These are phyloP conservation scores for Aspergillus cristatus DNA, from an alignment of 495 filamentous ascomycete genomes.

Conservation along the genomic window DNA sequence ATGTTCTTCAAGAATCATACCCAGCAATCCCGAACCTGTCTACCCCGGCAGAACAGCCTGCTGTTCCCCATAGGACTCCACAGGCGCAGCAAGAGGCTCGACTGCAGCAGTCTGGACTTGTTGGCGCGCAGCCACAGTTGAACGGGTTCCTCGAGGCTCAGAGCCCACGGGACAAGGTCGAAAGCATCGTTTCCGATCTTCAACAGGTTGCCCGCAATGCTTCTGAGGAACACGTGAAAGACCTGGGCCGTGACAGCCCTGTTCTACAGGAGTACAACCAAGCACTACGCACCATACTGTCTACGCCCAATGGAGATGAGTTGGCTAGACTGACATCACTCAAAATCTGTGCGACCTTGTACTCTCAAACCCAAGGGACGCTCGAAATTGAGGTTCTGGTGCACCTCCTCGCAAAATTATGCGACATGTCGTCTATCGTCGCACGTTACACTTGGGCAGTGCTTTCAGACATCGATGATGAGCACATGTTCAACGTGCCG, in stretches of 20 bases:
- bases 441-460: slow-evolving; percentile 58
- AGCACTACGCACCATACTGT: slow-evolving; percentile 39
- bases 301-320: slow-evolving; percentile 50
- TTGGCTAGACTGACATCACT: slow-evolving; percentile 58
- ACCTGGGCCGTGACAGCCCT: slow-evolving; percentile 54
- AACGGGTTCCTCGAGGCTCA: slow-evolving; percentile 60
- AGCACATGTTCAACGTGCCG: slow-evolving; percentile 67
- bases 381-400: slow-evolving; percentile 78
- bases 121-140: slow-evolving; percentile 44
- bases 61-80: slow-evolving; percentile 61
- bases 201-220: slow-evolving; percentile 53
- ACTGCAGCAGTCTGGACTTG: slow-evolving; percentile 32
- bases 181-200: slow-evolving; percentile 62
- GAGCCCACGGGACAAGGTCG: slow-evolving; percentile 53
- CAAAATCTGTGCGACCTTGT: slow-evolving; percentile 63
- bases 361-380: slow-evolving; percentile 44
- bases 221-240: slow-evolving; percentile 59
- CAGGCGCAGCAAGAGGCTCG: slow-evolving; percentile 52
- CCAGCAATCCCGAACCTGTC: slow-evolving; percentile 65
- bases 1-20: slow-evolving; percentile 79
- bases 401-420: slow-evolving; percentile 70
- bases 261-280: slow-evolving; percentile 58
- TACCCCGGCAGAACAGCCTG: slow-evolving; percentile 72
- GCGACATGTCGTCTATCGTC: slow-evolving; percentile 63
- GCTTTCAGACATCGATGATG: slow-evolving; percentile 58